Conservation (phyloP, 768 basidiomycete species). For the Pleurotus pulmonarius region DNA sequence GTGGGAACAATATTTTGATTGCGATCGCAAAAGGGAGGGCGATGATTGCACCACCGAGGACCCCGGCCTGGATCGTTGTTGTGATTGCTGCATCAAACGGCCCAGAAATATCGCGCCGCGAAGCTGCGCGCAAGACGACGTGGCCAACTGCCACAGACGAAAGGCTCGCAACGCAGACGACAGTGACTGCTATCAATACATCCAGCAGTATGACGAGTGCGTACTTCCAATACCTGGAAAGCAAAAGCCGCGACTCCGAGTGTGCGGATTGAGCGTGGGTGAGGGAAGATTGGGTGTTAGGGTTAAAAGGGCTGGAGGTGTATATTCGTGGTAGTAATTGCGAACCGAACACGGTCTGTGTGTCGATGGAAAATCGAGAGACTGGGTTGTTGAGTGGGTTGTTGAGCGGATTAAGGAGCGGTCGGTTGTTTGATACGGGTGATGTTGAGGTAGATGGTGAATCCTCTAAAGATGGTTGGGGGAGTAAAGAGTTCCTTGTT, state of each 20-base stretch:
- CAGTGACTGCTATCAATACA: background rate
- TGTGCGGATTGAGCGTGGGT: background rate
- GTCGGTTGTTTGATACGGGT: background rate
- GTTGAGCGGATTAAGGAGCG: constrained; percentile 2
- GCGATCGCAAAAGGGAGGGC: background rate
- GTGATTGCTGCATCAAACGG: background rate
- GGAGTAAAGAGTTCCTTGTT: background rate
- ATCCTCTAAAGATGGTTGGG: background rate
- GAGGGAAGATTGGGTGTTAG: too few species aligned
- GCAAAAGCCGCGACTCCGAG: background rate
- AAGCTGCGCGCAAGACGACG: background rate
- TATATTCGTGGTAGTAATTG: background rate
- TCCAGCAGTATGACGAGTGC: background rate
- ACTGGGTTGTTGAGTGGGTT: background rate
- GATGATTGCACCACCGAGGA: constrained; percentile 1
- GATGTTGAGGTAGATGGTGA: background rate
- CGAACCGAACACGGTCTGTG: background rate
- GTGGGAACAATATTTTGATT: constrained; percentile 3
- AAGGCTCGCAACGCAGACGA: constrained; percentile 1
- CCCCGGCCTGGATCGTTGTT: constrained; percentile 1
- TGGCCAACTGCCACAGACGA: background rate
- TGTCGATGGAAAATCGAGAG: constrained; percentile 1
- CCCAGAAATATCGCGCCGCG: background rate
- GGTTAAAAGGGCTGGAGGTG: background rate
- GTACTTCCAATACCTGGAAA: background rate